Conservation (phyloP, 805 yeast species). For the Spencermartinsiella europaea region DNA sequence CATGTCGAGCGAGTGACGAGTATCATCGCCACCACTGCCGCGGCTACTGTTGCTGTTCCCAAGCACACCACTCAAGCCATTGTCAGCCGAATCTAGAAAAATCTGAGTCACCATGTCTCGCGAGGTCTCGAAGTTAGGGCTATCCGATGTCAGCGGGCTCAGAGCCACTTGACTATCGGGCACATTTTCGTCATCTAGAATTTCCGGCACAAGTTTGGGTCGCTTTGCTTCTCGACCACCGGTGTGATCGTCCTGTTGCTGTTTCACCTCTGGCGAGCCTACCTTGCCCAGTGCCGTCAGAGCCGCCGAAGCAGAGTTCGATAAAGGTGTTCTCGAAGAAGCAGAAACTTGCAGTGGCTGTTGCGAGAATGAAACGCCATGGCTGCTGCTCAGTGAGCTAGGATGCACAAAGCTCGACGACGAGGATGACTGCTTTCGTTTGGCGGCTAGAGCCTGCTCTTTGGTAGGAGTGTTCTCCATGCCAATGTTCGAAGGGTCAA, state of each 20-base stretch:
- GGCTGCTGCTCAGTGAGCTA: no score
- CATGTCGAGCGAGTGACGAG: slow-evolving; percentile 11
- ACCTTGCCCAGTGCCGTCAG: slow-evolving; percentile 4
- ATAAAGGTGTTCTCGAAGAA: not conserved
- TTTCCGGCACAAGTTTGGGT: not conserved
- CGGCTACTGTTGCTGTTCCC: slow-evolving; percentile 29
- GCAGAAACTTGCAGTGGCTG: slow-evolving; percentile 18
- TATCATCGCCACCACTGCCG: slow-evolving; percentile 10
- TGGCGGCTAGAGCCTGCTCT: slow-evolving; percentile 42
- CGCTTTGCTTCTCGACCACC: slow-evolving; percentile 1
- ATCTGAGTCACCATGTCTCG: slow-evolving; percentile 46
- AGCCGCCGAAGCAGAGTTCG: not conserved
- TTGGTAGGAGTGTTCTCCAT: slow-evolving; percentile 43
- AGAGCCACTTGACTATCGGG: slow-evolving; percentile 31
- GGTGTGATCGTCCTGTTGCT: slow-evolving; percentile 20
- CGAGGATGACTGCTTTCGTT: slow-evolving; percentile 24
- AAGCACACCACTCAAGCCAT: slow-evolving; percentile 30
- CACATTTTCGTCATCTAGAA: slow-evolving; percentile 21
- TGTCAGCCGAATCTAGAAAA: slow-evolving; percentile 41
- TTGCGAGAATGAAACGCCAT: slow-evolving; percentile 13
- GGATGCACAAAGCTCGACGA: not conserved
- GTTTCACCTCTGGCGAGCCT: slow-evolving; percentile 22
- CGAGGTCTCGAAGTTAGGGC: slow-evolving; percentile 33
- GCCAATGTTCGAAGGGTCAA: slow-evolving; percentile 36
- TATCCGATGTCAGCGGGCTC: slow-evolving; percentile 37